These are phyloP conservation scores for Plectosphaerella cucumerina DNA, from an alignment of 2,329 filamentous ascomycete genomes.

Conservation along the genomic window DNA sequence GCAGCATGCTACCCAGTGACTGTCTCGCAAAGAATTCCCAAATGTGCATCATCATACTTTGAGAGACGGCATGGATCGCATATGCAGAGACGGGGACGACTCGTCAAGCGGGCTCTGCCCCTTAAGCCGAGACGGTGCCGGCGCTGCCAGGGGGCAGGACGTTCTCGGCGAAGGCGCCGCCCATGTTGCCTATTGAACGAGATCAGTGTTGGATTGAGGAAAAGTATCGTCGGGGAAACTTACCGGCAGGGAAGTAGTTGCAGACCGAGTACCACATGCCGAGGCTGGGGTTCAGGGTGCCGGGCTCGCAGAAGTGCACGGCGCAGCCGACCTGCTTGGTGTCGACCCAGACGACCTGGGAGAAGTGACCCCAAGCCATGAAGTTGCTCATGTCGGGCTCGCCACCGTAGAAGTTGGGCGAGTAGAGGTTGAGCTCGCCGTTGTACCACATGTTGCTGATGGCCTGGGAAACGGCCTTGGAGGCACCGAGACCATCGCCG, in stretches of 20 bases:
- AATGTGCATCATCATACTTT: constrained; percentile 4
- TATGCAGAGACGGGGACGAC: constrained; percentile 1
- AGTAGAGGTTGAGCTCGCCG: constrained; percentile 60
- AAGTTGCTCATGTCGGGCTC: constrained; percentile 59
- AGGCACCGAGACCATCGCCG: constrained; percentile 39
- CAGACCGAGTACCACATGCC: constrained; percentile 76
- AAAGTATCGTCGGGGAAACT: constrained; percentile 22
- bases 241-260: constrained; percentile 78
- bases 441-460: constrained; percentile 90
- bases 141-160: constrained; percentile 38
- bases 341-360: constrained; percentile 37
- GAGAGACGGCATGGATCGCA: constrained; percentile 6
- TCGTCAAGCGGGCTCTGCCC: constrained; percentile 1
- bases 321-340: constrained; percentile 45
- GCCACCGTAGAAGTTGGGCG: constrained; percentile 53
- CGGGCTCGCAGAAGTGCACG: constrained; percentile 62
- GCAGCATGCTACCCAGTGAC: constrained; percentile 7
- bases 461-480: constrained; percentile 58
- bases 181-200: constrained; percentile 44
- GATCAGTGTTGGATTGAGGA: constrained; percentile 10
- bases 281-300: constrained; percentile 41
- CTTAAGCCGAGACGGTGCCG: constrained; percentile 18
- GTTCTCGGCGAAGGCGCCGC: constrained; percentile 45
- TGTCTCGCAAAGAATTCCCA: constrained; percentile 8
- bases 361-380: constrained; percentile 56